These are phyloP conservation scores for Plenodomus lindquistii DNA, from an alignment of 2,329 filamentous ascomycete genomes.

Conservation along the genomic window DNA sequence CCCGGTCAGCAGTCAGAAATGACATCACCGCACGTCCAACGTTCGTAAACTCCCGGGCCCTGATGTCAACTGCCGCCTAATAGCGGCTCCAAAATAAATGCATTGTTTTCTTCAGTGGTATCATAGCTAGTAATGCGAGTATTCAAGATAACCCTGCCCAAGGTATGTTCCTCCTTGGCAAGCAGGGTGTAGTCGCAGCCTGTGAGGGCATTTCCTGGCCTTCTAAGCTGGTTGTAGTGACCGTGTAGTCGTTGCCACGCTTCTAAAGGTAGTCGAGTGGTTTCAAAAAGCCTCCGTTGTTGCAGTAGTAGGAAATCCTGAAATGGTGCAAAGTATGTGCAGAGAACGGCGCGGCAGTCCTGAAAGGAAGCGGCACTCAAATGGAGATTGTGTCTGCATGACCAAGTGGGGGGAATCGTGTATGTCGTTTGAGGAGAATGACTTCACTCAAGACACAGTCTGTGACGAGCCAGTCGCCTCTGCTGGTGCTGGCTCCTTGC, in stretches of 20 bases:
- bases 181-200: constrained; percentile 3
- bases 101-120: constrained; percentile 23
- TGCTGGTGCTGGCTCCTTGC: constrained; percentile 32
- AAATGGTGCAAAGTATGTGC: not conserved
- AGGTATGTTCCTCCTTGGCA: too few relatives aligned
- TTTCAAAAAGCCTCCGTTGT: not conserved
- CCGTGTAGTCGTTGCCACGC: constrained; percentile 8
- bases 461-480: constrained; percentile 30
- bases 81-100: not conserved
- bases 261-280: not conserved
- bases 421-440: not conserved
- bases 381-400: not conserved
- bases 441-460: constrained; percentile 18
- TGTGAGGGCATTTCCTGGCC: constrained; percentile 22
- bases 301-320: not conserved
- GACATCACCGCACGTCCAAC: constrained; percentile 27
- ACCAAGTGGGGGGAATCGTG: not conserved
- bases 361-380: constrained; percentile 17
- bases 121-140: constrained; percentile 24
- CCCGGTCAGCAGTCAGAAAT: constrained; percentile 9
- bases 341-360: constrained; percentile 19
- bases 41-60: not conserved
- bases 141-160: not conserved
- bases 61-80: not conserved
- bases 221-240: constrained; percentile 7